Evolutionary conservation across 2,329 filamentous ascomycete genomes (phyloP).

Genomic region (Fonsecaea pedrosoi): DNA sequence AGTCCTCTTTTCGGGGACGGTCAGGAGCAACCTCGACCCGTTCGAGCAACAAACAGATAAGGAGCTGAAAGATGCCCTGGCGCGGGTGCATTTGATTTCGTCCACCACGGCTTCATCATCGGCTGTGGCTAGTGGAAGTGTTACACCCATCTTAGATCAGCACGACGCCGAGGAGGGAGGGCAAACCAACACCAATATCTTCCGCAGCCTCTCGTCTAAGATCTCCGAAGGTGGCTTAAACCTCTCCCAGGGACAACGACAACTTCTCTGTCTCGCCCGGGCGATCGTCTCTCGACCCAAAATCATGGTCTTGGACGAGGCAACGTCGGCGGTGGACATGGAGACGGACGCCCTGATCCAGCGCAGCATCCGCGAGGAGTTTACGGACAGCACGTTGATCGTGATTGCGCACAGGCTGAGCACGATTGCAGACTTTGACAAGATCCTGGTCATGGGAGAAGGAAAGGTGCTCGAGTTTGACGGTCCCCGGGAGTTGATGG

Average conservation of each 20-base stretch:
- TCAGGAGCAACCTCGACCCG: constrained; percentile 78
- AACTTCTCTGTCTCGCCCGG: constrained; percentile 75
- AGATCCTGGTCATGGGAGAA: constrained; percentile 73
- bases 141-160: constrained; percentile 30
- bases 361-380: constrained; percentile 73
- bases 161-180: constrained; percentile 44
- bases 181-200: constrained; percentile 66
- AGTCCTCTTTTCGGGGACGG: constrained; percentile 79
- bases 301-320: constrained; percentile 81
- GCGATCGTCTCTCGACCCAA: constrained; percentile 75
- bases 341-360: constrained; percentile 76
- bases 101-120: constrained; percentile 45
- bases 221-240: constrained; percentile 77
- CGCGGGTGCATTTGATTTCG: constrained; percentile 71
- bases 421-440: constrained; percentile 78
- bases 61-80: constrained; percentile 72
- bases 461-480: constrained; percentile 73
- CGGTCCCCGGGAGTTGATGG: constrained; percentile 67
- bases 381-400: constrained; percentile 70
- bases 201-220: constrained; percentile 66
- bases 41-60: constrained; percentile 73
- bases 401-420: constrained; percentile 78
- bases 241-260: constrained; percentile 76
- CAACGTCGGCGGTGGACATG: constrained; percentile 80
- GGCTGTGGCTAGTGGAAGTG: constrained; percentile 32